Conservation (phyloP, 1,284 basidiomycete species). For the Ceratobasidium sp. region DNA sequence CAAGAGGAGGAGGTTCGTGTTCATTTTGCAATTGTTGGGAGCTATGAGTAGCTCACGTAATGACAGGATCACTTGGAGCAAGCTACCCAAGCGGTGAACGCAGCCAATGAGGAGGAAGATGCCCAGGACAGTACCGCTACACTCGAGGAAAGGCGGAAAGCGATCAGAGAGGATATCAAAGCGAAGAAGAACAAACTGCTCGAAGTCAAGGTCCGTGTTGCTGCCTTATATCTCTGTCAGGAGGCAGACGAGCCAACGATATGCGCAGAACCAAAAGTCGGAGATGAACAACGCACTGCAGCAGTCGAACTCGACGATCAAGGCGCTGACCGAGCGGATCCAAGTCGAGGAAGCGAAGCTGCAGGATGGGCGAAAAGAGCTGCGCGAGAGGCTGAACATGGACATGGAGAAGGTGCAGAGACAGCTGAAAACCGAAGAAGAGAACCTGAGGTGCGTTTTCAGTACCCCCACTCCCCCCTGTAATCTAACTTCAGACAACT, state of each 20-base stretch:
- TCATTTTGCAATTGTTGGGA: neutral
- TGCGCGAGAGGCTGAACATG: slow-evolving; percentile 33
- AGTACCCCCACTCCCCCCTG: neutral
- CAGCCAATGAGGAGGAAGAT: slow-evolving; percentile 26
- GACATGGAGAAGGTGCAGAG: slow-evolving; percentile 36
- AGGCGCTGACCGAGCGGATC: slow-evolving; percentile 18
- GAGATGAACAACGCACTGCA: slow-evolving; percentile 61
- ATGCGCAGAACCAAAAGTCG: slow-evolving; percentile 52
- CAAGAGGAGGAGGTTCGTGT: slow-evolving; percentile 65
- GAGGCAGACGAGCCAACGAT: neutral
- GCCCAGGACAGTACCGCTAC: slow-evolving; percentile 59
- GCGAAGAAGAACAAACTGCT: slow-evolving; percentile 63
- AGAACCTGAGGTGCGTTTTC: slow-evolving; percentile 22
- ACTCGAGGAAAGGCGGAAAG: slow-evolving; percentile 62
- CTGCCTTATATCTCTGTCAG: neutral
- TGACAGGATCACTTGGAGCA: slow-evolving; percentile 57
- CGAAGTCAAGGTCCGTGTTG: slow-evolving; percentile 64
- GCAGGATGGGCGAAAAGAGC: slow-evolving; percentile 25
- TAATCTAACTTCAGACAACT: neutral
- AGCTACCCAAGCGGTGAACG: slow-evolving; percentile 47
- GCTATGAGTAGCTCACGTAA: slow-evolving; percentile 50
- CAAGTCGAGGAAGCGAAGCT: slow-evolving; percentile 43
- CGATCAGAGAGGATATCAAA: slow-evolving; percentile 64
- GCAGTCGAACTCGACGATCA: slow-evolving; percentile 40
- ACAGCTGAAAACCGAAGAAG: slow-evolving; percentile 13